Evolutionary conservation across 2,329 filamentous ascomycete genomes (phyloP).

Genomic region (Pseudopithomyces chartarum): DNA sequence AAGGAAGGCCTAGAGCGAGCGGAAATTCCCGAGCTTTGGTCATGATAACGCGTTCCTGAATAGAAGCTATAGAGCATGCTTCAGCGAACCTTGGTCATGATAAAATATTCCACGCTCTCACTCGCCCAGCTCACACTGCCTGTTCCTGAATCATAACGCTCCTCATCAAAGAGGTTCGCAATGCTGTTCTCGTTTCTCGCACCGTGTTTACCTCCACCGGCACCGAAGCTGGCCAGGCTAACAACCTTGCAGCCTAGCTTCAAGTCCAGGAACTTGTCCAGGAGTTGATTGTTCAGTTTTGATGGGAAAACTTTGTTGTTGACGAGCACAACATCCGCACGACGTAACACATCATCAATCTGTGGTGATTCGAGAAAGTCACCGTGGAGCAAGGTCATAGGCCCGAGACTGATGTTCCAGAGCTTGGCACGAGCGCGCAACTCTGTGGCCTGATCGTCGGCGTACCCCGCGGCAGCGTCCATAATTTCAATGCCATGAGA

Average conservation of each 20-base stretch:
- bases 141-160: conserved; percentile 71
- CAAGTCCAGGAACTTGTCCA: conserved; percentile 89
- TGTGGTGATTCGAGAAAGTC: conserved; percentile 78
- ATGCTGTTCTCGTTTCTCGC: conserved; percentile 78
- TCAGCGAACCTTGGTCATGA: conserved; percentile 60
- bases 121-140: conserved; percentile 88
- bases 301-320: conserved; percentile 98
- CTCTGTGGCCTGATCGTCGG: conserved; percentile 78
- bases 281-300: conserved; percentile 80
- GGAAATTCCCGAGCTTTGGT: neutral
- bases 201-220: conserved; percentile 76
- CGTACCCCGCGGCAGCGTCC: conserved; percentile 84
- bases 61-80: neutral
- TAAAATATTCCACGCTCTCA: conserved; percentile 81
- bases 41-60: neutral
- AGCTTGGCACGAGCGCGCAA: conserved; percentile 83
- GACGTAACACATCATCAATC: conserved; percentile 75
- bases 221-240: conserved; percentile 84
- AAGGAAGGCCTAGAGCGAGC: neutral
- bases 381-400: conserved; percentile 78
- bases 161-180: conserved; percentile 78
- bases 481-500: conserved; percentile 98
- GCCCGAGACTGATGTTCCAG: conserved; percentile 84
- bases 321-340: conserved; percentile 92
- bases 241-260: conserved; percentile 90